These are phyloP conservation scores for Lachancea fermentati DNA, from an alignment of 805 yeast species.

Conservation along the genomic window DNA sequence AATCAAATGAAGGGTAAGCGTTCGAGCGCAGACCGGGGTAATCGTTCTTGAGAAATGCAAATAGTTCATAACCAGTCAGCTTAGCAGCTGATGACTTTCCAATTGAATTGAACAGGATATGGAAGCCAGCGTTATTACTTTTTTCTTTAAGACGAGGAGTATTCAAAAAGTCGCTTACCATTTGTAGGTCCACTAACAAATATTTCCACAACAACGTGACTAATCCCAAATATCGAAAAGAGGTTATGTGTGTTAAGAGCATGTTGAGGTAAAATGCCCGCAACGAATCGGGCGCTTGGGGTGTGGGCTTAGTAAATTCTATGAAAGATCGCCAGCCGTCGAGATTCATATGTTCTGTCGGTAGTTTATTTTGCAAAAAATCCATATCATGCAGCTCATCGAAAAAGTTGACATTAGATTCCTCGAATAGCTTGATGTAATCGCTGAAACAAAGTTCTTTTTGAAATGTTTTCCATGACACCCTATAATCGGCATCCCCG, in stretches of 20 bases:
- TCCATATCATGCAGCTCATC: slow-evolving; percentile 11
- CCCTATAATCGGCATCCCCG: background rate
- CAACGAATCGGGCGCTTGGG: slow-evolving; percentile 11
- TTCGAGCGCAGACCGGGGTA: background rate
- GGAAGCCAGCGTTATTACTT: slow-evolving; percentile 12
- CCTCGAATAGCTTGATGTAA: slow-evolving; percentile 8
- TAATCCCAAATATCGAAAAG: slow-evolving; percentile 12
- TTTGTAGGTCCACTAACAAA: slow-evolving; percentile 10
- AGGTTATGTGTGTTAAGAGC: slow-evolving; percentile 10
- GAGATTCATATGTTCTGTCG: slow-evolving; percentile 7
- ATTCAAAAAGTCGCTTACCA: slow-evolving; percentile 8
- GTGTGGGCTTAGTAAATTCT: slow-evolving; percentile 8
- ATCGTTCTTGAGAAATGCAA: slow-evolving; percentile 9
- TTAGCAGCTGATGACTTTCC: slow-evolving; percentile 13
- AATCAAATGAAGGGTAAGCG: slow-evolving; percentile 1
- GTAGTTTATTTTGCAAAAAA: slow-evolving; percentile 14
- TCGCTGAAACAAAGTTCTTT: slow-evolving; percentile 11
- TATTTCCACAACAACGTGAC: slow-evolving; percentile 12
- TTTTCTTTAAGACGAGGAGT: slow-evolving; percentile 9
- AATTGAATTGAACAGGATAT: slow-evolving; percentile 12
- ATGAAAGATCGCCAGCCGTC: slow-evolving; percentile 12
- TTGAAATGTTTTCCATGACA: slow-evolving; percentile 12
- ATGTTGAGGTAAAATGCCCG: slow-evolving; percentile 13
- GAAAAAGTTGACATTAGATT: slow-evolving; percentile 11
- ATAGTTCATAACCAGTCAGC: slow-evolving; percentile 12